Base-by-base conservation (phyloP, 2,329 filamentous ascomycete species). In the Magnaporthiopsis incrustans region DNA sequence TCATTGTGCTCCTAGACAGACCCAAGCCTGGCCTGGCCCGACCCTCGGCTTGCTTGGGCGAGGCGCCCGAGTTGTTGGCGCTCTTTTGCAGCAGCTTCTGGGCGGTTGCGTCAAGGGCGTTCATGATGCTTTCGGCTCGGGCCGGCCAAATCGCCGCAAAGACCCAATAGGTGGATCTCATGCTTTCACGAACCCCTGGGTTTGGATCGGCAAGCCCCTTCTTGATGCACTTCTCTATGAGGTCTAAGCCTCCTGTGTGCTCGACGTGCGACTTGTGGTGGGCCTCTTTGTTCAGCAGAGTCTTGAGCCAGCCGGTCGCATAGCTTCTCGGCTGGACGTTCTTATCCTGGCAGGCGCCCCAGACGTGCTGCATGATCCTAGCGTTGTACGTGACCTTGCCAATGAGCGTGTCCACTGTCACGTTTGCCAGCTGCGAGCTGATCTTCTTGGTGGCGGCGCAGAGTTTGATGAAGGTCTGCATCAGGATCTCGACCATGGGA, bases 381-480 rank as follows among this genome's bases (percentile, higher is more conserved):
- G 82, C 79, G 67, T 84, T 93, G 76, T 94, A 98, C 0, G 92
- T 89, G 35, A 89, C 89, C 69, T 89, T 88, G 67, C 86, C 85
- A 67, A 98, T 84, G 63, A 99, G 88, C 26, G 82, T 86, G 68
- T 95, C 89, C n/a, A 97, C 88, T 0, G 90, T 91, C 22, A 79
- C 75, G 71, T 96, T 93, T 63, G 91, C 94, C 67, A 90, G 88
- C 71, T 96, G 89, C 0, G 92, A 92, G 65, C 86, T 88, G 69
- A 99, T 97, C 75, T 96, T 96, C 77, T 99, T 99, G 60, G 94
- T 96, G 30, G 88, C 88, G 12, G 88, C 91, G 68, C 89, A 93
- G 67, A 97, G 85, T 76, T 97, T 97, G 78, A 98, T 87, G 70
- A 97, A 86, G 33, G 86, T 89, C 72, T 97, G 92, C 77, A 98